Evolutionary conservation across 2,329 filamentous ascomycete species (phyloP).

Genomic region (Paramyrothecium roridum): DNA sequence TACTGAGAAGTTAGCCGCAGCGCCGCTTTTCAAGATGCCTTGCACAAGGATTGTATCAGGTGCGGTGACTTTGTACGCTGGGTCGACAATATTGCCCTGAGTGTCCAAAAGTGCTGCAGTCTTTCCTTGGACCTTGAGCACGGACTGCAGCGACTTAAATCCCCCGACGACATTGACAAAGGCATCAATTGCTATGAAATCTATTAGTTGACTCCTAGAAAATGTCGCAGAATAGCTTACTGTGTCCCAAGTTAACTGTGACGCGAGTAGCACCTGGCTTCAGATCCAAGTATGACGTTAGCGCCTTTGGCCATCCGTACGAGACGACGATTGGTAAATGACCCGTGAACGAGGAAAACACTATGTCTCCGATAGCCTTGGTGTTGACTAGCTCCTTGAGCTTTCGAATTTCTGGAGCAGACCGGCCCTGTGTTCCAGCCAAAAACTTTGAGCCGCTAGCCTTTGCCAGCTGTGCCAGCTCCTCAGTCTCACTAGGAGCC

Average conservation of each 20-base stretch:
- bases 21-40: conserved; percentile 22
- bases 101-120: conserved; percentile 14
- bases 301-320: neutral
- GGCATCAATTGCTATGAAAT: conserved; percentile 24
- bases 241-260: neutral
- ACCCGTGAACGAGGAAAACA: conserved; percentile 40
- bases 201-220: neutral
- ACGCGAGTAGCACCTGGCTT: neutral
- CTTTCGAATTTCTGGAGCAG: conserved; percentile 35
- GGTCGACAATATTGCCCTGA: conserved; percentile 14
- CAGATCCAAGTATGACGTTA: conserved; percentile 2
- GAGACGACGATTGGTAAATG: conserved; percentile 20
- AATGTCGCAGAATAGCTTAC: neutral
- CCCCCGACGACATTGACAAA: conserved; percentile 28
- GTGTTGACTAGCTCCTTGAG: conserved; percentile 37
- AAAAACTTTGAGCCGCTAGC: conserved; percentile 30
- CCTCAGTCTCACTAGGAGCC: conserved; percentile 28
- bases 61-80: conserved; percentile 16
- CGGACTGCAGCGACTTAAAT: conserved; percentile 19
- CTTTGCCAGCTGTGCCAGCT: conserved; percentile 30
- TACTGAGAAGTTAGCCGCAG: conserved; percentile 19
- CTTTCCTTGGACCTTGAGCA: conserved; percentile 17
- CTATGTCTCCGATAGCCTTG: conserved; percentile 41
- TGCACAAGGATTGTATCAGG: conserved; percentile 29
- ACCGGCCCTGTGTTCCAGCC: conserved; percentile 43